Base-by-base conservation (phyloP, 768 basidiomycete genomes). In the Coprinellus micaceus region DNA sequence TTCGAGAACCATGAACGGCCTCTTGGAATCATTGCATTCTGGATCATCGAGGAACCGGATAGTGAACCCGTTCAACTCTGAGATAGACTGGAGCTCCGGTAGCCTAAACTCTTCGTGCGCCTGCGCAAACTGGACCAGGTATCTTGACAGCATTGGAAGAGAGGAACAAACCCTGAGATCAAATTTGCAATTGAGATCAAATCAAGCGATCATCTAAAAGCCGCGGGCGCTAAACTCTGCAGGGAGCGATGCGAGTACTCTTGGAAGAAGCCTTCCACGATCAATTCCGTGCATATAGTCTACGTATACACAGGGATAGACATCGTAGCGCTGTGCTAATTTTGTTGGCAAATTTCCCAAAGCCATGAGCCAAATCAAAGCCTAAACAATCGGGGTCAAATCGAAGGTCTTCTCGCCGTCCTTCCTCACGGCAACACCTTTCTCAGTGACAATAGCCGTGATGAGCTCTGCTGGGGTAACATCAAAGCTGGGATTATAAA, bases 401-500 rank as follows among this genome's bases (percentile, higher is more conserved):
- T 94, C 88, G 63, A 93, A 91, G 24, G 58, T 65, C 2, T 66
- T 68, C 57, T 78, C 74, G 22, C 86, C 85, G 6, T 79, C 79
- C 56, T 73, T 72, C 64, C 86, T 87, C 56, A 87, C 82, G 3
- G 91, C 92, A 29, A 97, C 93, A 6, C 96, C 94, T 62, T 89
- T 93, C 74, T 98, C 96, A 2, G 94, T 98, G 12, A 95, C 94
- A 50, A 98, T 89, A 28, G 90, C 91, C n/a, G 86, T 90, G 60
- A 98, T 97, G 41, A 98, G 75, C 57, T 90, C 88, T 2, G 94
- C 92, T 0, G 95, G 94, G 0, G 96, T 98, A 15, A 98, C 94
- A 67, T 98, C 96, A 71, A 98, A 98, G 60, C 91, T 92, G 1
- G 96, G 94, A 69, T 97, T 98, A 69, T 94, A 96, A 39, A 92